Evolutionary conservation across 352 stramenopile genomes (phyloP), one percentile per base, ranked within the genome.

Genomic region (Globisporangium nunn): DNA sequence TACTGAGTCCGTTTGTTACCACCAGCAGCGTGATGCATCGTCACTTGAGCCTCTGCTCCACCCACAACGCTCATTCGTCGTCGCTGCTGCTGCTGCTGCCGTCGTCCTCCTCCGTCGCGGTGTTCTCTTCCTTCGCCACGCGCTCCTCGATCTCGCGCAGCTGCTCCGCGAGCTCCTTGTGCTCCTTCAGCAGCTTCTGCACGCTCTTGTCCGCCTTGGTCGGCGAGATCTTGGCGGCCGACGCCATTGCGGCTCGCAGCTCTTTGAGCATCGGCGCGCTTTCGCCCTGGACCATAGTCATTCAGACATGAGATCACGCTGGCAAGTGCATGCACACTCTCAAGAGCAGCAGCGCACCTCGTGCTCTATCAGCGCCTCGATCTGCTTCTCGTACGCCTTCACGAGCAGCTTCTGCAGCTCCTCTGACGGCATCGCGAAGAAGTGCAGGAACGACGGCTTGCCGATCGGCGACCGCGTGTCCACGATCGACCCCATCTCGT

Each of bases 391-490:
- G 58, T 94, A 94, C 7, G 84, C 84, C 66, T 77, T 76, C 30
- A 93, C 59, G 0, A 93, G 68, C 54, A 93, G 67, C 58, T 80
- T 75, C 55, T 89, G 66, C 39, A 94, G 72, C 29, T 91, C 76
- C 11, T 74, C 67, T 7, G 81, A 83, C 1, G 81, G 69, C 79
- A 89, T 81, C 4, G 81, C 71, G 54, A 94, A 88, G 60, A 94
- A 92, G 56, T 91, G 83, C 41, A 91, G 66, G 59, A 94, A 91
- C 39, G 84, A 89, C 8, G 84, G 84, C 60, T 94, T 94, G 15
- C 79, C 80, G 37, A 74, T 57, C 2, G 77, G 65, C 35, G 68
- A 71, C 8, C 84, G 73, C 43, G 83, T 92, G 63, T 94, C 84
- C 39, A 90, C 66, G 54, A 92, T 92, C 28, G 81, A 89, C 8